phyloP scores from a whole-genome alignment of 2,329 filamentous ascomycete genomes.

The Thyridium curvatum region DNA sequence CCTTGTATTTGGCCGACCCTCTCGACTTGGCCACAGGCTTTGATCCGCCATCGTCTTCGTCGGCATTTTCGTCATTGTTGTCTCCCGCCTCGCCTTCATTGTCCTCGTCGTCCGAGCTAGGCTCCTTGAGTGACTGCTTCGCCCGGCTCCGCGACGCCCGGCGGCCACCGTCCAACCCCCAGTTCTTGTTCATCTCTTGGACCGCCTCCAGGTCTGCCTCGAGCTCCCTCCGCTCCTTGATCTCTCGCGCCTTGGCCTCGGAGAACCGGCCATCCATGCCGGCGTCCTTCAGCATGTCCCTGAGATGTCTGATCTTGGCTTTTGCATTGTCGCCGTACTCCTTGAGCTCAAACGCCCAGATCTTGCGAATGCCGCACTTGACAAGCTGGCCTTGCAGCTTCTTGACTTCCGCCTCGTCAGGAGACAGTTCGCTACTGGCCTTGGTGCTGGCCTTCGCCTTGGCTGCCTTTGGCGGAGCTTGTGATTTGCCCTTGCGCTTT shows the following conservation, averaged over 20 bases:
- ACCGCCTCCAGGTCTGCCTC: slow-evolving; percentile 79
- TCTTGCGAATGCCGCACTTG: slow-evolving; percentile 88
- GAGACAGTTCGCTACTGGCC: slow-evolving; percentile 31
- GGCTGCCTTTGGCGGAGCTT: slow-evolving; percentile 27
- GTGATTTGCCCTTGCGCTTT: slow-evolving; percentile 9
- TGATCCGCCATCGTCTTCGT: slow-evolving; percentile 8
- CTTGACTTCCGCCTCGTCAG: slow-evolving; percentile 77
- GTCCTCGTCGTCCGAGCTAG: slow-evolving; percentile 23
- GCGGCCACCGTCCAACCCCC: slow-evolving; percentile 53
- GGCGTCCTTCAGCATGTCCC: slow-evolving; percentile 67
- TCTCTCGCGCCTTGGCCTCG: slow-evolving; percentile 73
- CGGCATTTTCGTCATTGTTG: slow-evolving; percentile 17
- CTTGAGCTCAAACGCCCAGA: slow-evolving; percentile 84
- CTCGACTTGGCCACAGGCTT: slow-evolving; percentile 35
- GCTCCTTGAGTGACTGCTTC: slow-evolving; percentile 29
- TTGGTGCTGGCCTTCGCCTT: slow-evolving; percentile 32
- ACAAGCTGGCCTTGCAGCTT: slow-evolving; percentile 77
- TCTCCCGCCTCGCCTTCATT: slow-evolving; percentile 13
- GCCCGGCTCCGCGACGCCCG: slow-evolving; percentile 35
- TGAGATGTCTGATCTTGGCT: slow-evolving; percentile 79
- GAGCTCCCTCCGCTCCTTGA: slow-evolving; percentile 82
- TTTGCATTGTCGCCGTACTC: slow-evolving; percentile 62
- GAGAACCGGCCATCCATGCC: slow-evolving; percentile 91
- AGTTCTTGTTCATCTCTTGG: slow-evolving; percentile 70
- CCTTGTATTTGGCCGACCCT: slow-evolving; percentile 37